Percentiles rank a stretch among this genome's conserved stretches.
Conservation (phyloP, 208 protist genomes). For the Acanthamoeba triangularis region DNA sequence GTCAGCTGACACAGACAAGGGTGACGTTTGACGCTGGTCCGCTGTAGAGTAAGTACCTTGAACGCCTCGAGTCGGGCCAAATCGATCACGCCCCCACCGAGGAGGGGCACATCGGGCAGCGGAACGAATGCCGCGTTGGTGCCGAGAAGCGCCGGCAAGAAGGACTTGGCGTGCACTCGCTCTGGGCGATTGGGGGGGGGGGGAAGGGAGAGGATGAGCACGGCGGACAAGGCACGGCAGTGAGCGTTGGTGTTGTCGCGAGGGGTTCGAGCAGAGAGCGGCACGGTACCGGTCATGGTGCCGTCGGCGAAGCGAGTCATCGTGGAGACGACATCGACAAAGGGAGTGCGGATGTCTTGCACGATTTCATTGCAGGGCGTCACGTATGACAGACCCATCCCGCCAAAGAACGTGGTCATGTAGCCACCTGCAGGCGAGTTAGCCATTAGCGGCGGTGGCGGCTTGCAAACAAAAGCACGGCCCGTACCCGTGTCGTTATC, state of each 20-base stretch:
- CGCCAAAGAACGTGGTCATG: constrained; percentile 29
- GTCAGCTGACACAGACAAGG: too few species aligned
- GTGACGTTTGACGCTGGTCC: too few species aligned
- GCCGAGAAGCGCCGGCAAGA: neutral
- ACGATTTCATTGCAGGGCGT: neutral
- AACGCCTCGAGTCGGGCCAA: neutral
- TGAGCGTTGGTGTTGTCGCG: too few species aligned
- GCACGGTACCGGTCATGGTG: neutral
- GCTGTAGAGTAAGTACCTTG: too few species aligned
- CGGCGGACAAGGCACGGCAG: neutral
- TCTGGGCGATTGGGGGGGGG: neutral
- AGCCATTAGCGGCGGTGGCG: too few species aligned
- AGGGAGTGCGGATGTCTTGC: neutral
- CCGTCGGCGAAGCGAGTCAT: neutral
- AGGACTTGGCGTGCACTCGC: neutral
- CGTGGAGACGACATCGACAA: constrained; percentile 10
- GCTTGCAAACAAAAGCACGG: neutral
- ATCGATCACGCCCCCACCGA: neutral
- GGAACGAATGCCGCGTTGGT: constrained; percentile 2
- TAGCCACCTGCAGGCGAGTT: neutral
- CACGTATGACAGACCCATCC: constrained; percentile 28
- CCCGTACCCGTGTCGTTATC: neutral
- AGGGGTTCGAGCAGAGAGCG: too few species aligned
- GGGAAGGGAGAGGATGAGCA: neutral
- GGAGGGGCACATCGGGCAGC: neutral